Evolutionary conservation across 2,329 filamentous ascomycete species (phyloP), one percentile per base, ranked within the genome.

Genomic region (Fusarium coffeatum): DNA sequence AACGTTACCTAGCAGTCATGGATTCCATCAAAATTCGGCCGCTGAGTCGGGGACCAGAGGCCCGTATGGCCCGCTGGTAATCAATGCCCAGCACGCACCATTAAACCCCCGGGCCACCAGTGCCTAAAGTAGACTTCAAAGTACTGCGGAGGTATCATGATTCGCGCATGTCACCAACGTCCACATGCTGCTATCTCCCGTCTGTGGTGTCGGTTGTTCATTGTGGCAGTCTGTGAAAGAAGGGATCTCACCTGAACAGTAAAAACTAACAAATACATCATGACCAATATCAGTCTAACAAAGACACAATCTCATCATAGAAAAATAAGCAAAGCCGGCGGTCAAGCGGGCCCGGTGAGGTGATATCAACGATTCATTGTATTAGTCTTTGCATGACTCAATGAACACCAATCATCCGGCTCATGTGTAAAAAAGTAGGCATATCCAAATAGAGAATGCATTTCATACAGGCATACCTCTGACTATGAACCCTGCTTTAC

Each of bases 31-130:
- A 63, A 37, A 49, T 41, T 40, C 65, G 64, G 67, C 56, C 43
- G 49, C 69, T 53, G 64, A 64, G 55, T 59, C 41, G 72, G 67
- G 72, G 61, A 55, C 58, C 61, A 61, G 22, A 48, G 57, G 57
- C 59, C 72, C 58, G 53, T 60, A 25, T 45, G 61, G 55, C 63
- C 72, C 59, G 54, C 61, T 45, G 40, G 68, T 71, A 72, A 72
- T 64, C 72, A 74, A 73, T 73, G 72, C 72, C 70, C 51, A 66
- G 53, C 72, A 66, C 62, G 59, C 64, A 68, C 59, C 53, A 60
- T 37, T 47, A 28, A 64, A 47, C 68, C 58, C 59, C 34, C 34
- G 18, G 10, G 34, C 34, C 57, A 66, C 53, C 60, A 68, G 56
- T 68, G 69, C 71, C 71, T 71, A 70, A 72, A 62, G 56, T 64